Base-by-base conservation (phyloP, 2,329 filamentous ascomycete species). In the Calonectria leucothoes region DNA sequence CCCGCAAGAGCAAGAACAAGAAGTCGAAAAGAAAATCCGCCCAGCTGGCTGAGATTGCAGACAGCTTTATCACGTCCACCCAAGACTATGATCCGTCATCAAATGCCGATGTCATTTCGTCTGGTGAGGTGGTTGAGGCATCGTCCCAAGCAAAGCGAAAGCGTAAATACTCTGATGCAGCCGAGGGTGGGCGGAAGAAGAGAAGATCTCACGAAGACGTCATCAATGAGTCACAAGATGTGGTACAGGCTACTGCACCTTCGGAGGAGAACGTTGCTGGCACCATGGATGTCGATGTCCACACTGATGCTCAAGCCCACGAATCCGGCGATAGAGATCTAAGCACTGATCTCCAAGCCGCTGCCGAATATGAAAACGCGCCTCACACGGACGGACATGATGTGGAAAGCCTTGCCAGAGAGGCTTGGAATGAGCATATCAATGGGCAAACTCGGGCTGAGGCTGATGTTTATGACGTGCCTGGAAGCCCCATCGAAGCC, bases 121-220 rank as follows among this genome's bases (percentile, higher is more conserved):
- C 39, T 17, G 78, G 81, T 12, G 79, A 78, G 31, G 66, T 65
- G 4, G 66, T 68, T 3, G 61, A 74, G 33, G 70, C 77, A 48
- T 76, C 79, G 29, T 71, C 77, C 4, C 79, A 81, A 23, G 66
- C 77, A 20, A 84, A 82, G 71, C 81, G 82, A 75, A 85, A 84
- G 73, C 82, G 83, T 75, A 84, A 81, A 70, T 69, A 78, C 1
- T 80, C 81, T 6, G 79, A 81, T 64, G 79, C 80, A 3, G 66
- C 75, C 7, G 82, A 83, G 12, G 77, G 77, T n/a, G 83, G 83
- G 70, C 78, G 80, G 31, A 85, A 84, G 78, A 85, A 84, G 76
- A 78, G 76, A 23, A 83, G 78, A 45, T 76, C 81, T 14, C 71
- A 77, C 57, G 78, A 79, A 25, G 69, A 78, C 8, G 78, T 71